These are phyloP conservation scores for Hanseniaspora pseudoguilliermondii DNA, from an alignment of 805 yeast genomes.

Conservation along the genomic window DNA sequence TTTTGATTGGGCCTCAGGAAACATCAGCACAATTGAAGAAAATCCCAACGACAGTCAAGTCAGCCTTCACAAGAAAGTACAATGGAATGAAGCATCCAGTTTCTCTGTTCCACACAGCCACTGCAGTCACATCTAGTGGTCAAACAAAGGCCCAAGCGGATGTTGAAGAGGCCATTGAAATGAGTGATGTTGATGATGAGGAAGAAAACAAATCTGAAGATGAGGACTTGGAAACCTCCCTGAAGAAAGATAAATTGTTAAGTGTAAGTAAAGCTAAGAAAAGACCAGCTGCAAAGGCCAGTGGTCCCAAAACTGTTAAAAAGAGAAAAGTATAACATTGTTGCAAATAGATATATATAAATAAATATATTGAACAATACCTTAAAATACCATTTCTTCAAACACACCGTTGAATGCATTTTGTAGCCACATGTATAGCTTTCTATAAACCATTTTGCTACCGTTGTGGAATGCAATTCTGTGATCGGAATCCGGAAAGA, in stretches of 20 bases:
- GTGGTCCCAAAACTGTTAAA: constrained; percentile 15
- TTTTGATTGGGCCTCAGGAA: constrained; percentile 54
- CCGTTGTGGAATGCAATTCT: constrained; percentile 72
- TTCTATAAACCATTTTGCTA: constrained; percentile 54
- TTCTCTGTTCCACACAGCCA: constrained; percentile 66
- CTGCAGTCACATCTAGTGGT: constrained; percentile 23
- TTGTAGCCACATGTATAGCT: constrained; percentile 54
- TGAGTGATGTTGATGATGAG: constrained; percentile 23
- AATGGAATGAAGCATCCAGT: constrained; percentile 69
- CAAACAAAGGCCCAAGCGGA: constrained; percentile 23
- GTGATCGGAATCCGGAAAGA: constrained; percentile 91
- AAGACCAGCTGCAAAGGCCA: constrained; percentile 15
- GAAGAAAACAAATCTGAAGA: constrained; percentile 23
- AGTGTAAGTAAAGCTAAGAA: constrained; percentile 20
- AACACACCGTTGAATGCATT: constrained; percentile 40
- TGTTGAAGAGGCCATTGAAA: constrained; percentile 28
- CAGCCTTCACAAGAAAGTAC: constrained; percentile 77
- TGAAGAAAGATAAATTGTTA: constrained; percentile 29
- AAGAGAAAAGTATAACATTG: constrained; percentile 16
- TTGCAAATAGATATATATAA: background rate
- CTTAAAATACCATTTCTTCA: constrained; percentile 14
- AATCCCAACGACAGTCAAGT: constrained; percentile 64
- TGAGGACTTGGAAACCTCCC: constrained; percentile 21
- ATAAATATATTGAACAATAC: background rate
- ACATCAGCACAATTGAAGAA: constrained; percentile 41